Percentiles rank a stretch among this genome's conserved stretches.
These are phyloP conservation scores for Clonostachys sp. DNA, from an alignment of 2,329 filamentous ascomycete genomes.

Conservation along the genomic window DNA sequence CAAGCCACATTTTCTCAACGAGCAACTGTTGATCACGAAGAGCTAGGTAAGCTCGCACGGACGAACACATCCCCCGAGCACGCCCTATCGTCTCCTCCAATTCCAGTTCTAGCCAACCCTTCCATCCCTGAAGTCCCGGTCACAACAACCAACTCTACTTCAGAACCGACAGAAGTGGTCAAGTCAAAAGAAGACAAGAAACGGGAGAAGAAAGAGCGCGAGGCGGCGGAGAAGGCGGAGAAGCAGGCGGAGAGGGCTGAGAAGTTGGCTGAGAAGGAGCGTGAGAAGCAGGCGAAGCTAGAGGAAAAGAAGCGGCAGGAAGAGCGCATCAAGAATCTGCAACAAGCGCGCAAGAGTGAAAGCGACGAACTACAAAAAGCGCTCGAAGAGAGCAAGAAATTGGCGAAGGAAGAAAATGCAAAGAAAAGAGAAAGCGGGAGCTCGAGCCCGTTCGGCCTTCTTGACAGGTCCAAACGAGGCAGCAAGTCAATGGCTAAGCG, in stretches of 20 bases:
- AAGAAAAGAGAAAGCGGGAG: conserved; percentile 31
- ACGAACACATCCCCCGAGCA: conserved; percentile 56
- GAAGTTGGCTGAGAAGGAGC: conserved; percentile 27
- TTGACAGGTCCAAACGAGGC: conserved; percentile 65
- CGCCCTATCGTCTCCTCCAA: conserved; percentile 6
- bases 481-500: conserved; percentile 78
- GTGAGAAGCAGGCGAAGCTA: conserved; percentile 27
- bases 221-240: conserved; percentile 50
- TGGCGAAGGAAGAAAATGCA: conserved; percentile 44
- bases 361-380: conserved; percentile 59
- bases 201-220: conserved; percentile 66
- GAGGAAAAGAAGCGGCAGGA: conserved; percentile 8
- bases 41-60: conserved; percentile 58
- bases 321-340: conserved; percentile 43
- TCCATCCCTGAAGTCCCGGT: no score
- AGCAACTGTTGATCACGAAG: conserved; percentile 40
- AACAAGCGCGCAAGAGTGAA: conserved; percentile 43
- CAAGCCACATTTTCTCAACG: conserved; percentile 44
- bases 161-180: conserved; percentile 5
- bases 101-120: not conserved
- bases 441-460: conserved; percentile 37
- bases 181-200: conserved; percentile 56
- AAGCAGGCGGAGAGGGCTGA: conserved; percentile 47
- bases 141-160: no score
- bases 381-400: conserved; percentile 62